Conservation (phyloP, 768 basidiomycete genomes). For the Mycena alexandri region DNA sequence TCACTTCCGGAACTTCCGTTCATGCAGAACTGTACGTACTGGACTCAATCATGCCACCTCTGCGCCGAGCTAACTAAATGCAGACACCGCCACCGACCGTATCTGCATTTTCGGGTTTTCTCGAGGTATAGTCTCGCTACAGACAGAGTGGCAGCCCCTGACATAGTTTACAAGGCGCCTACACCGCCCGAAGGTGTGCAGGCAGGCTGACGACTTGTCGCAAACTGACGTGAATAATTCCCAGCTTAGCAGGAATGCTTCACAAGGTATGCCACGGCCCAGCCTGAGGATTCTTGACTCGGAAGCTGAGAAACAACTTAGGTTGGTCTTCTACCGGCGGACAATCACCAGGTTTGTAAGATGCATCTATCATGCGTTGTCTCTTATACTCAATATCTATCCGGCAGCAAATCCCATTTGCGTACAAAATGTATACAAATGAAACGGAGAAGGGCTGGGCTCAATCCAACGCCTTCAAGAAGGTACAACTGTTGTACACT, state of each 20-base stretch:
- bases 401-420: slow-evolving; percentile 64
- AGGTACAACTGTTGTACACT: slow-evolving; percentile 7
- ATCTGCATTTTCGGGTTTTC: slow-evolving; percentile 67
- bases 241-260: slow-evolving; percentile 54
- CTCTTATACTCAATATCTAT: neutral
- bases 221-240: neutral
- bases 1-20: no score
- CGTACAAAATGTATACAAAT: slow-evolving; percentile 23
- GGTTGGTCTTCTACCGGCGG: slow-evolving; percentile 69
- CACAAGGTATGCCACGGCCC: slow-evolving; percentile 61
- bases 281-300: slow-evolving; percentile 29
- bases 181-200: slow-evolving; percentile 67
- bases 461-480: slow-evolving; percentile 56
- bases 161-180: slow-evolving; percentile 52
- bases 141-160: no score
- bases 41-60: neutral
- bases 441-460: slow-evolving; percentile 41
- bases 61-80: slow-evolving; percentile 2
- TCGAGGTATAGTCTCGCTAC: slow-evolving; percentile 49
- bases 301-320: slow-evolving; percentile 9
- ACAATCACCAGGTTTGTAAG: slow-evolving; percentile 56
- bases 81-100: slow-evolving; percentile 54
- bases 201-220: neutral
- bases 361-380: neutral
- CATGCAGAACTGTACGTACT: slow-evolving; percentile 58